These are phyloP conservation scores for Aaosphaeria pasadenensis DNA, from an alignment of 2,329 filamentous ascomycete genomes.

Conservation along the genomic window DNA sequence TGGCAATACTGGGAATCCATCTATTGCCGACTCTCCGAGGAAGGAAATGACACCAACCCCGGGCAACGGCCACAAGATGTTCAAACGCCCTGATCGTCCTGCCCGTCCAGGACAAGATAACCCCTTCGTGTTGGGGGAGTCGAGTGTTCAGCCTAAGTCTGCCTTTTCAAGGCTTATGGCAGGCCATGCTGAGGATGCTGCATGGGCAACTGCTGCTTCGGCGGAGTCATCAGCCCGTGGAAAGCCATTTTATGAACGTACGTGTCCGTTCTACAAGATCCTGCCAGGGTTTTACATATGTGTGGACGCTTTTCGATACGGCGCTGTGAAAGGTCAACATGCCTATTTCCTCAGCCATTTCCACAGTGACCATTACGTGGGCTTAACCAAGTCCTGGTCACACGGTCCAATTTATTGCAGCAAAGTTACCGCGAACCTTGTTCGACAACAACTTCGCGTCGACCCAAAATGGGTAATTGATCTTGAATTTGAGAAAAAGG, in stretches of 20 bases:
- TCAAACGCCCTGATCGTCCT: slow-evolving; percentile 62
- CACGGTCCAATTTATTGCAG: slow-evolving; percentile 98
- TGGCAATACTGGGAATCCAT: slow-evolving; percentile 76
- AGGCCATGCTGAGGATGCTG: slow-evolving; percentile 80
- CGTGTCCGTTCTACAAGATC: slow-evolving; percentile 98
- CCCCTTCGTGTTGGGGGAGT: slow-evolving; percentile 61
- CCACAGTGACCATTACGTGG: slow-evolving; percentile 96
- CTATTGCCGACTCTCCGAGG: slow-evolving; percentile 48
- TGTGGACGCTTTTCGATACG: slow-evolving; percentile 94
- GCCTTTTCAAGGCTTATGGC: slow-evolving; percentile 95
- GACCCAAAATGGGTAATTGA: slow-evolving; percentile 81
- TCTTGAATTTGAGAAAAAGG: slow-evolving; percentile 77
- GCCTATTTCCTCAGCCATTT: slow-evolving; percentile 98
- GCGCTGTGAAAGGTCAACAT: slow-evolving; percentile 84
- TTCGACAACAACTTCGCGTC: slow-evolving; percentile 80
- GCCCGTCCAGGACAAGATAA: slow-evolving; percentile 78
- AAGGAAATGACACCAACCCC: slow-evolving; percentile 6
- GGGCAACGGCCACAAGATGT: slow-evolving; percentile 49
- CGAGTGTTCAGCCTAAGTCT: slow-evolving; percentile 47
- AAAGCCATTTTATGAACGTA: slow-evolving; percentile 81
- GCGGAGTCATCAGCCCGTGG: slow-evolving; percentile 75
- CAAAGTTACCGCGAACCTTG: slow-evolving; percentile 83
- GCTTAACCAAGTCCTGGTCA: slow-evolving; percentile 80
- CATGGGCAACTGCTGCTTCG: slow-evolving; percentile 84
- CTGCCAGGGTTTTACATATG: slow-evolving; percentile 89